phyloP scores from a whole-genome alignment of 1,284 basidiomycete genomes.

The Moesziomyces sp. region DNA sequence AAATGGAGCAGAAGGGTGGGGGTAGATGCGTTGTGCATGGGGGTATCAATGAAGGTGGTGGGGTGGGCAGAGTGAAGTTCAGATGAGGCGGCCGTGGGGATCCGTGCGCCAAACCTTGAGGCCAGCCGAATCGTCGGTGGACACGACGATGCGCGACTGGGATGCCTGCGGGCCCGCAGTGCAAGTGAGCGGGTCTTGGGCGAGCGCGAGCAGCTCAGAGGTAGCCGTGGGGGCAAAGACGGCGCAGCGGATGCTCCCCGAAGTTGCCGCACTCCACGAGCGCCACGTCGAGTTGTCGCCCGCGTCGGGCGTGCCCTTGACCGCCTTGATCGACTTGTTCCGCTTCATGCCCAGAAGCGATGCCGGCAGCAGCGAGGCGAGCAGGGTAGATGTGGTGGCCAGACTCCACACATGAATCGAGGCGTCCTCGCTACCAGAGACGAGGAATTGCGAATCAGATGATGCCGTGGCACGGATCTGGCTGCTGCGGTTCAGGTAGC shows the following conservation, averaged over 20 bases:
- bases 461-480: slow-evolving; percentile 66
- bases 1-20: too few species aligned
- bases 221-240: slow-evolving; percentile 50
- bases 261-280: slow-evolving; percentile 38
- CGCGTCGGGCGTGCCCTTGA: slow-evolving; percentile 1
- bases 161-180: not conserved
- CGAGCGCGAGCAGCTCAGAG: slow-evolving; percentile 17
- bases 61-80: not conserved
- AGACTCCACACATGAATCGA: slow-evolving; percentile 63
- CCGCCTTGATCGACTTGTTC: slow-evolving; percentile 19
- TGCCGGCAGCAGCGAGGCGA: slow-evolving; percentile 2
- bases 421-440: slow-evolving; percentile 67
- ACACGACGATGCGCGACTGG: slow-evolving; percentile 46
- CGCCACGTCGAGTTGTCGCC: slow-evolving; percentile 28
- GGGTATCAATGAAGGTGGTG: not conserved
- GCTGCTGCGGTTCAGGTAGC: slow-evolving; percentile 56
- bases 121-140: slow-evolving; percentile 46
- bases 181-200: slow-evolving; percentile 39
- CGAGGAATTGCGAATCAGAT: slow-evolving; percentile 63
- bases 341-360: slow-evolving; percentile 23
- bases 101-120: slow-evolving; percentile 53
- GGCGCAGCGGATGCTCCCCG: slow-evolving; percentile 50
- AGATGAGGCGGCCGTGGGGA: slow-evolving; percentile 21
- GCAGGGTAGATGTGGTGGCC: slow-evolving; percentile 14
- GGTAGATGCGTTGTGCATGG: slow-evolving; percentile 1